Conservation (phyloP, 495 filamentous ascomycete species). For the Apiosordaria backusii region DNA sequence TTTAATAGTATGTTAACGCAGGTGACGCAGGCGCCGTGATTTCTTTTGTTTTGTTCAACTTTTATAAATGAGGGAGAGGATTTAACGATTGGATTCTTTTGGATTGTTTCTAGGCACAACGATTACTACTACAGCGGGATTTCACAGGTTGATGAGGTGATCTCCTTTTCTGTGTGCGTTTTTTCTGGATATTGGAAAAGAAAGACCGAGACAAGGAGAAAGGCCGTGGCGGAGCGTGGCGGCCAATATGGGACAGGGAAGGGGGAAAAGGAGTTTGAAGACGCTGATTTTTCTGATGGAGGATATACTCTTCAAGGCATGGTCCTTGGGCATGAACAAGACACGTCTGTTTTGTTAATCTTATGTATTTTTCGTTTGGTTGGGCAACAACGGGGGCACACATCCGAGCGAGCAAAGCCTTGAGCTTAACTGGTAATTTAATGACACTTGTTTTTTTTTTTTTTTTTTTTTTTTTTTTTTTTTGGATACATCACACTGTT, state of each 20-base stretch:
- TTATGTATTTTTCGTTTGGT: neutral
- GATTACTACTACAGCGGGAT: neutral
- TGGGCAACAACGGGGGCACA: neutral
- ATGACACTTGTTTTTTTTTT: neutral
- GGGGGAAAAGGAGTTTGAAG: neutral
- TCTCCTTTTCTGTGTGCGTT: neutral
- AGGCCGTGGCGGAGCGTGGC: neutral
- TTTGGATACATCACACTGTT: neutral
- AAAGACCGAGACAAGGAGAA: neutral
- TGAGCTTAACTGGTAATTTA: neutral
- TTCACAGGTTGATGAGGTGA: neutral
- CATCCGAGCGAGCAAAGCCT: neutral
- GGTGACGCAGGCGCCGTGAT: conserved; percentile 10
- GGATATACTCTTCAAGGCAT: neutral
- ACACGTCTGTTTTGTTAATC: neutral
- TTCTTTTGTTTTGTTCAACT: conserved; percentile 1
- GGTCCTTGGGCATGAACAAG: neutral
- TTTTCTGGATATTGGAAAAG: neutral
- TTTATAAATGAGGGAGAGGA: neutral
- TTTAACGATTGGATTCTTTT: neutral
- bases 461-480: conserved; percentile 8
- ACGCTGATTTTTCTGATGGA: neutral
- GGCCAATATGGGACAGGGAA: neutral
- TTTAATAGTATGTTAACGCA: conserved; percentile 36
- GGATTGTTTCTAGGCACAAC: neutral